Evolutionary conservation across 257 asterid species (phyloP).

Genomic region (Nyctanthes arbortristis): DNA sequence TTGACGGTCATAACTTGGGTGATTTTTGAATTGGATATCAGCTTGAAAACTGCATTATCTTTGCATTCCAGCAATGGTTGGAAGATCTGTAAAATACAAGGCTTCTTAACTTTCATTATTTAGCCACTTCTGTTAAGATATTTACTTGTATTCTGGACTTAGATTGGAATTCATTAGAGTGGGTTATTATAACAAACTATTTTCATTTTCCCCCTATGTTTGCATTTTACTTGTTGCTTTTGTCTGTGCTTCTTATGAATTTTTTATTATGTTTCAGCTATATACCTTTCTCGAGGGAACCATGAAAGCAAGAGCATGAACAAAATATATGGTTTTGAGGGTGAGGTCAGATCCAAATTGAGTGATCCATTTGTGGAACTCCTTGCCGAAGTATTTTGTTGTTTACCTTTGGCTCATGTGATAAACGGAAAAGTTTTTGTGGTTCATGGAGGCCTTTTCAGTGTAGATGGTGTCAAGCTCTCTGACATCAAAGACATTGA

Average conservation of each 20-base stretch:
- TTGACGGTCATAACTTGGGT: not conserved
- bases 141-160: not conserved
- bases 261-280: constrained; percentile 58
- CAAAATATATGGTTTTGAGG: constrained; percentile 98
- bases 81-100: constrained; percentile 4
- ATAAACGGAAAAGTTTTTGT: constrained; percentile 79
- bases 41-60: constrained; percentile 1
- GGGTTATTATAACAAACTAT: not conserved
- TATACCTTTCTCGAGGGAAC: constrained; percentile 91
- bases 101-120: not conserved
- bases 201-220: not conserved
- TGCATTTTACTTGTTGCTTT: not conserved
- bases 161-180: not conserved
- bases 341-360: constrained; percentile 93
- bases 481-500: constrained; percentile 85
- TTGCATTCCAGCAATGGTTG: not conserved
- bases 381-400: constrained; percentile 97
- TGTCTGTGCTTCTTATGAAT: constrained; percentile 17
- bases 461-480: constrained; percentile 95
- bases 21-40: constrained; percentile 13
- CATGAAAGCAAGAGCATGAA: constrained; percentile 99
- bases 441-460: constrained; percentile 99
- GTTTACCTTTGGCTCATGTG: constrained; percentile 93
- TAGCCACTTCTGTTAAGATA: not conserved
- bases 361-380: constrained; percentile 88